Evolutionary conservation across 176 grass and related monocot genomes (phyloP).

Genomic region (Otatea glauca): DNA sequence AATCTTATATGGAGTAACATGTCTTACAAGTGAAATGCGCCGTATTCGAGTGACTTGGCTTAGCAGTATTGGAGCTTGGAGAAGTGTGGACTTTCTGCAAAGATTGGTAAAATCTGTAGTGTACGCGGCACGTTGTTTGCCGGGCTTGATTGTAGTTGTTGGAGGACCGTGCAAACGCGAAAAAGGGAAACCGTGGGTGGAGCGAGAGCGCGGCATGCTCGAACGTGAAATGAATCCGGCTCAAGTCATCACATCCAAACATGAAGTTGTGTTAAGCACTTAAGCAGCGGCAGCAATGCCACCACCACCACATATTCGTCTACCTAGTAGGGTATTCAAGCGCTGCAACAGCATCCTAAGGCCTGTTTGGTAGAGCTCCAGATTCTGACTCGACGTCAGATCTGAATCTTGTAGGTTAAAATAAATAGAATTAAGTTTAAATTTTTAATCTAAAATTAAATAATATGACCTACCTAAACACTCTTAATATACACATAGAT

Average conservation of each 20-base stretch:
- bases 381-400: no score
- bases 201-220: background rate
- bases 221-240: background rate
- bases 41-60: background rate
- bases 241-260: background rate
- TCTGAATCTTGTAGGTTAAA: no score
- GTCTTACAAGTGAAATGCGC: background rate
- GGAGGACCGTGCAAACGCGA: background rate
- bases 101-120: background rate
- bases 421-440: no score
- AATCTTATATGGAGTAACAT: background rate
- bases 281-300: background rate
- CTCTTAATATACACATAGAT: no score
- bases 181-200: background rate
- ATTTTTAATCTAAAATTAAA: no score
- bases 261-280: background rate
- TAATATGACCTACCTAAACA: no score
- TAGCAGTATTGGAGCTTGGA: background rate
- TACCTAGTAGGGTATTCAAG: no score
- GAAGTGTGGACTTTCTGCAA: background rate
- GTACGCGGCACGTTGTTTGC: background rate
- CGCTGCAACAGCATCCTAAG: no score
- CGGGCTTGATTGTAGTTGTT: background rate
- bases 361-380: no score
- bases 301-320: background rate